Base-by-base conservation (phyloP, 208 protist species). In the Trypanosoma congolense region DNA sequence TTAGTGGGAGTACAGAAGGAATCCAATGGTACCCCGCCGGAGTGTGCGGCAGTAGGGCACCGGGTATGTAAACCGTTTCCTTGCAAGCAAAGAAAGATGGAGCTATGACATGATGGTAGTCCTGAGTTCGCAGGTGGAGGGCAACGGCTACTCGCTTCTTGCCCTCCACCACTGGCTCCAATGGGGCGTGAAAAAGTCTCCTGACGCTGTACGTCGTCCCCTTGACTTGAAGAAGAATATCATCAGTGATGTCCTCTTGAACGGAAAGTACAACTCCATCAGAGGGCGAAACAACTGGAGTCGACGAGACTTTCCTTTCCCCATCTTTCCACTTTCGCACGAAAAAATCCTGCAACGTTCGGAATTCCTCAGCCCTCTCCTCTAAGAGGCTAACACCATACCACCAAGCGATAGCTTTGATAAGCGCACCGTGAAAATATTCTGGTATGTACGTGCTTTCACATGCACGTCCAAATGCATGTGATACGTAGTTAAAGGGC, bases 61-160 rank as follows among this genome's bases (percentile, higher is more conserved):
- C 87, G 10, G 87, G 87, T 38, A 94, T 76, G 56, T 94, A 94
- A 10, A 90, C 52, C 22, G 62, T 76, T 44, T 80, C 75, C 14
- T 66, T 56, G 36, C 77, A 86, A 21, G 16, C 33, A 41, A 90
- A 88, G 4, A 57, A 35, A 24, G 45, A 22, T 6, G 87, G 87
- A 0, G 83, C 41, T 33, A 92, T 67, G 18, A 94, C 83, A 64
- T 91, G 83, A 60, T 94, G 87, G 42, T 76, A 92, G 56, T 94
- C 87, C n/a, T 69, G 29, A 16, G 65, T 71, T 36, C 87, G 79
- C 45, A 94, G 61, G 45, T 75, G 77, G 8, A 93, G 41, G 24
- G 80, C 73, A 31, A 83, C 70, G 0, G 77, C 78, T 3, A 88
- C 65, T 18, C 83, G 87, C 36, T 75, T 77, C 16, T 71, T 38